Conservation (phyloP, 2,329 filamentous ascomycete species). For the Esteya vermicola region DNA sequence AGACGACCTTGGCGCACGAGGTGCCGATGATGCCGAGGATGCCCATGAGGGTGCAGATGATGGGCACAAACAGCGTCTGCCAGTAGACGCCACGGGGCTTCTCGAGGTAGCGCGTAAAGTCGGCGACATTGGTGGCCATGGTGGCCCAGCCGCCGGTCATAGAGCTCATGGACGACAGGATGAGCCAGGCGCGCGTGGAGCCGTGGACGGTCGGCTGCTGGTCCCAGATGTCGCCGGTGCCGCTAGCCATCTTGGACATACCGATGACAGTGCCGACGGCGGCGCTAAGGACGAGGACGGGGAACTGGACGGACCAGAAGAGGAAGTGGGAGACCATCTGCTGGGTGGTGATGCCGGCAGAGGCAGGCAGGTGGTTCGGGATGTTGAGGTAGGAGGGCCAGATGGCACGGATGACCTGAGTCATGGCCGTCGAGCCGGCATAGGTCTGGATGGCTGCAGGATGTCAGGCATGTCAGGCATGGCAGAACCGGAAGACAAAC, state of each 20-base stretch:
- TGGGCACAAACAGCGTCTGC: slow-evolving; percentile 18
- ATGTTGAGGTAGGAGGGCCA: slow-evolving; percentile 25
- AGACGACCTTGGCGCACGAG: slow-evolving; percentile 24
- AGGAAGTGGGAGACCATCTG: slow-evolving; percentile 9
- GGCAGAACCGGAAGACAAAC: slow-evolving; percentile 20
- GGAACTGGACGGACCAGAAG: slow-evolving; percentile 12
- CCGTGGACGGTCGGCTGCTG: not conserved
- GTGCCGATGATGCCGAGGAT: slow-evolving; percentile 24
- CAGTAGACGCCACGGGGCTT: slow-evolving; percentile 22
- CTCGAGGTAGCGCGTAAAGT: slow-evolving; percentile 25
- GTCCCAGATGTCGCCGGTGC: slow-evolving; percentile 2
- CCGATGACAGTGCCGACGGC: slow-evolving; percentile 46
- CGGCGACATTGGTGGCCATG: slow-evolving; percentile 31
- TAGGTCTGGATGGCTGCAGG: slow-evolving; percentile 18
- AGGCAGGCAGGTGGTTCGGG: slow-evolving; percentile 23
- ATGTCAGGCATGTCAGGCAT: too few species aligned
- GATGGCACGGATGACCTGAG: slow-evolving; percentile 14
- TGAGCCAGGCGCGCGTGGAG: slow-evolving; percentile 10
- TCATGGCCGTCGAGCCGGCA: slow-evolving; percentile 16
- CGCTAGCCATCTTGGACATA: slow-evolving; percentile 38
- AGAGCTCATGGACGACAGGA: slow-evolving; percentile 15
- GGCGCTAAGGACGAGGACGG: slow-evolving; percentile 12
- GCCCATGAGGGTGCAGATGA: slow-evolving; percentile 20
- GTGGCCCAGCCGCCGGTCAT: slow-evolving; percentile 12
- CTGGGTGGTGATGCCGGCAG: slow-evolving; percentile 16